A percentile compares a stretch with the other conserved stretches of the same genome.
phyloP scores from a whole-genome alignment of 2,329 filamentous ascomycete genomes.

The Nannizziopsis arthrosporioides region DNA sequence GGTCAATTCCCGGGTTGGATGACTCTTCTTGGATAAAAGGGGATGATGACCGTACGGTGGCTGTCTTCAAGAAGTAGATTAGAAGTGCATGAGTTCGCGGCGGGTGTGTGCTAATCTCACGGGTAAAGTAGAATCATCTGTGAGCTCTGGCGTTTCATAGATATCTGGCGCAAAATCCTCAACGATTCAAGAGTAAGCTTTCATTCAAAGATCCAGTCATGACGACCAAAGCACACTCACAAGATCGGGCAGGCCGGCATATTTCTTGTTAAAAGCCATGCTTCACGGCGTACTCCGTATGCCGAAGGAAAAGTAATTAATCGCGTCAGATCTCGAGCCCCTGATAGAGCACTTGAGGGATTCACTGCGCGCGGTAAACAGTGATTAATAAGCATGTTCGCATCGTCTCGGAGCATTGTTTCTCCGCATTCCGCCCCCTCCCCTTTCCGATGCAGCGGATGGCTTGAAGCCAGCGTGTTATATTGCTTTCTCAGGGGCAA shows the following conservation, averaged over 20 bases:
- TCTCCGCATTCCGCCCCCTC: too few species aligned
- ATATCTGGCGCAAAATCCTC: conserved; percentile 82
- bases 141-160: conserved; percentile 90
- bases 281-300: background rate
- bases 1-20: conserved; percentile 54
- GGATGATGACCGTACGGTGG: conserved; percentile 46
- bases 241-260: conserved; percentile 67
- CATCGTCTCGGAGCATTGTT: too few species aligned
- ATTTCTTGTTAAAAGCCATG: conserved; percentile 71
- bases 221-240: conserved; percentile 36
- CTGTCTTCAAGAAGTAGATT: conserved; percentile 34
- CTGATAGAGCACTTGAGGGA: too few species aligned
- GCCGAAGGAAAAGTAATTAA: too few species aligned
- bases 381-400: too few species aligned
- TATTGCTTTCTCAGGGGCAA: too few species aligned
- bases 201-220: conserved; percentile 3
- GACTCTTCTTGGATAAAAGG: conserved; percentile 49
- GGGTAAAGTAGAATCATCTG: conserved; percentile 73
- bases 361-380: too few species aligned
- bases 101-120: conserved; percentile 39
- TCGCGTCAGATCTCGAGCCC: too few species aligned
- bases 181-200: conserved; percentile 11
- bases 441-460: too few species aligned
- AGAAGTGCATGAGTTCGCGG: conserved; percentile 37
- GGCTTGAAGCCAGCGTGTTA: too few species aligned